These are phyloP conservation scores for Ephemerocybe angulata DNA, from an alignment of 768 basidiomycete species.

Conservation along the genomic window DNA sequence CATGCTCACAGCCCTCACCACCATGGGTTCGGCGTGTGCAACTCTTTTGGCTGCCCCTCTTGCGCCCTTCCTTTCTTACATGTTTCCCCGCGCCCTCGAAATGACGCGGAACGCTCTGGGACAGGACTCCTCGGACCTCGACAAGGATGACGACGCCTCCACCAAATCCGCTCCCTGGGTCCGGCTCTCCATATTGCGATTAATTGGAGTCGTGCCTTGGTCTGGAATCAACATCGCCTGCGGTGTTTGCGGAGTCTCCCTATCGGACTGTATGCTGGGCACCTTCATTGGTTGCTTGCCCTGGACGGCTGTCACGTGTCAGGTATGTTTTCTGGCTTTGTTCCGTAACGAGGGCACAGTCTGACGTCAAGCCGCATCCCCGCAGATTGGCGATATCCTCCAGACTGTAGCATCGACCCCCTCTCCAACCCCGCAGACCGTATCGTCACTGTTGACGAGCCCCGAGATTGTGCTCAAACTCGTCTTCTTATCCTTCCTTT, in stretches of 20 bases:
- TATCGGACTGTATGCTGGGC: constrained; percentile 73
- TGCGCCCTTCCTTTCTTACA: constrained; percentile 73
- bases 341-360: background rate
- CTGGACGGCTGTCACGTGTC: constrained; percentile 91
- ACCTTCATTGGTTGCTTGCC: constrained; percentile 82
- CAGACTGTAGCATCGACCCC: constrained; percentile 77
- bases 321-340: constrained; percentile 43
- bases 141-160: constrained; percentile 30
- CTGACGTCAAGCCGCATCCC: constrained; percentile 12
- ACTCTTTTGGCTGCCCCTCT: constrained; percentile 80
- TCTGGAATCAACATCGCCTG: constrained; percentile 96
- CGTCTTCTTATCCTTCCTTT: constrained; percentile 75
- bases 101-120: constrained; percentile 81
- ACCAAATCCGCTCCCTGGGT: constrained; percentile 65
- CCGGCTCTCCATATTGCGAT: constrained; percentile 79
- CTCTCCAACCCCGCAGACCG: constrained; percentile 66
- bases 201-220: constrained; percentile 95
- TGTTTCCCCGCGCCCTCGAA: constrained; percentile 82
- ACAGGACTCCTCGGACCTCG: constrained; percentile 47
- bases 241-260: constrained; percentile 81
- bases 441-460: constrained; percentile 82
- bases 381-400: constrained; percentile 80
- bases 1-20: constrained; percentile 80
- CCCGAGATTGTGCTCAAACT: constrained; percentile 84
- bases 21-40: constrained; percentile 79